Percentiles rank a stretch among this genome's conserved stretches.
phyloP scores from a whole-genome alignment of 306 rosid species.

The Prunus mume region DNA sequence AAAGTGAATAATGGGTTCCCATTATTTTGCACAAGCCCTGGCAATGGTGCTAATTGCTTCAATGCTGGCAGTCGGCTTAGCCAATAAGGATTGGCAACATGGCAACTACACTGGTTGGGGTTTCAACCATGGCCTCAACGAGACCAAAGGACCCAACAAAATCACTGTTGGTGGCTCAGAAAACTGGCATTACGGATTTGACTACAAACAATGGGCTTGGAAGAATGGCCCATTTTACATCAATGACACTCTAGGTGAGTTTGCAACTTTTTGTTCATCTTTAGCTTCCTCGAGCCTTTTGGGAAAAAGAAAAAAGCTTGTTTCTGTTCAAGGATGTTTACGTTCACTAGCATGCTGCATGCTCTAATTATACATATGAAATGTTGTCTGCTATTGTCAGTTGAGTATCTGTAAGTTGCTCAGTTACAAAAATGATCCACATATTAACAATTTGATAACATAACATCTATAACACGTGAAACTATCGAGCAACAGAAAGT shows the following conservation, averaged over 20 bases:
- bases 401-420: no score
- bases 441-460: background rate
- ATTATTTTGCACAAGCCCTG: background rate
- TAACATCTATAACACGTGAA: background rate
- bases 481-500: background rate
- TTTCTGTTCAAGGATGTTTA: no score
- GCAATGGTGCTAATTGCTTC: constrained; percentile 21
- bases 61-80: constrained; percentile 29
- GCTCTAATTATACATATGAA: no score
- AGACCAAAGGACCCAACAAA: constrained; percentile 19
- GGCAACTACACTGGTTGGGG: constrained; percentile 29
- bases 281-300: background rate
- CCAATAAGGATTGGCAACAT: constrained; percentile 40
- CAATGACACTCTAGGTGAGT: constrained; percentile 58
- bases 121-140: background rate
- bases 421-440: no score
- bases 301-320: no score
- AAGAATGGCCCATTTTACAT: constrained; percentile 50
- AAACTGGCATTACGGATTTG: constrained; percentile 50
- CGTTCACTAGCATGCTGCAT: no score
- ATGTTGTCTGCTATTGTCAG: no score
- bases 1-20: constrained; percentile 25
- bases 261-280: background rate
- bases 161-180: constrained; percentile 57
- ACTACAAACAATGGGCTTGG: constrained; percentile 53